phyloP scores from a whole-genome alignment of 306 rosid species.

The Aeschynomene evenia region DNA sequence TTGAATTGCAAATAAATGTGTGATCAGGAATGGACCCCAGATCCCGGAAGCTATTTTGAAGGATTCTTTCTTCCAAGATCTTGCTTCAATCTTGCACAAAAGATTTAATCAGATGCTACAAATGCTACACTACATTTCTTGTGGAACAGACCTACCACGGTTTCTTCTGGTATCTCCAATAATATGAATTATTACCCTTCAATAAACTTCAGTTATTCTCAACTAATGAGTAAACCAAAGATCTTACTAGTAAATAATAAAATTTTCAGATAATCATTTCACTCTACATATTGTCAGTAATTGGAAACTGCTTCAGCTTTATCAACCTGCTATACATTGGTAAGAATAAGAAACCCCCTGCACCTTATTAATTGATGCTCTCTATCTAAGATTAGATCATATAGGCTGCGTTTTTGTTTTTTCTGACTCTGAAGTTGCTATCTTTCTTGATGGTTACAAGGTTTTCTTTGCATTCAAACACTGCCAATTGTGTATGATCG shows the following conservation, averaged over 20 bases:
- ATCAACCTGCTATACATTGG: slow-evolving; percentile 72
- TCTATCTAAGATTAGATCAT: not conserved
- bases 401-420: no score
- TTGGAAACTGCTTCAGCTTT: slow-evolving; percentile 66
- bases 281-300: slow-evolving; percentile 59
- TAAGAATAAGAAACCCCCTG: slow-evolving; percentile 41
- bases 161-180: slow-evolving; percentile 58
- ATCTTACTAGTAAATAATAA: not conserved
- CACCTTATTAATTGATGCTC: not conserved
- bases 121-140: slow-evolving; percentile 48
- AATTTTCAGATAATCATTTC: slow-evolving; percentile 57
- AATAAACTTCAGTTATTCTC: not conserved
- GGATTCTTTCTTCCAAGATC: slow-evolving; percentile 53
- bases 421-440: not conserved
- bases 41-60: slow-evolving; percentile 50
- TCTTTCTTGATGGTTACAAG: slow-evolving; percentile 40
- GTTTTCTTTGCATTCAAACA: slow-evolving; percentile 50
- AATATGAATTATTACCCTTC: not conserved
- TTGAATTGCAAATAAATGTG: slow-evolving; percentile 1
- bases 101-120: slow-evolving; percentile 48
- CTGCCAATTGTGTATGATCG: slow-evolving; percentile 68
- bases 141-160: slow-evolving; percentile 58
- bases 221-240: not conserved
- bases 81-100: slow-evolving; percentile 53
- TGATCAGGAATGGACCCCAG: slow-evolving; percentile 55